These are phyloP conservation scores for Blastobotrys parvus DNA, from an alignment of 805 yeast genomes.

Conservation along the genomic window DNA sequence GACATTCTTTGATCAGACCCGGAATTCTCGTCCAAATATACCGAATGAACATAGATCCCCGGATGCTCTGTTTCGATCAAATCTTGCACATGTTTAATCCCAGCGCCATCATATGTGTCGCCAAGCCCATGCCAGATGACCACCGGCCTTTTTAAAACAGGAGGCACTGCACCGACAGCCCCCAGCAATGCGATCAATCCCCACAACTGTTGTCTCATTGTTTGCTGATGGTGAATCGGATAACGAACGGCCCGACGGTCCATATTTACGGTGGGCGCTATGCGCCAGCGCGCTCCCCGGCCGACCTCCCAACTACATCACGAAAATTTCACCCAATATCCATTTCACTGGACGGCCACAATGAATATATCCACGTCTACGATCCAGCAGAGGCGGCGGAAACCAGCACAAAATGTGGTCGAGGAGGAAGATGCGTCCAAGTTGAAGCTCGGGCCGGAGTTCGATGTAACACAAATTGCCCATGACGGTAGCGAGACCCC, in stretches of 20 bases:
- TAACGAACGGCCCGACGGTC: too few species aligned
- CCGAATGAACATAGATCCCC: constrained; percentile 42
- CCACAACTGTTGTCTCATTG: neutral
- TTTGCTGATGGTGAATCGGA: too few species aligned
- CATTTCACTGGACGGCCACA: too few species aligned
- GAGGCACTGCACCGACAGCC: neutral
- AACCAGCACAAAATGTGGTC: constrained; percentile 50
- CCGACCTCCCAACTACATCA: too few species aligned
- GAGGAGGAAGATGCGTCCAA: constrained; percentile 91
- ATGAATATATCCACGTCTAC: constrained; percentile 92
- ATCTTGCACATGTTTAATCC: constrained; percentile 41
- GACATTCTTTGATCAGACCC: constrained; percentile 46
- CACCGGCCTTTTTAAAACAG: constrained; percentile 35
- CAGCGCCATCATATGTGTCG: constrained; percentile 56
- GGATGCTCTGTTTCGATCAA: constrained; percentile 41
- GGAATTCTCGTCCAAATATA: constrained; percentile 43
- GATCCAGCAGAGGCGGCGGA: constrained; percentile 74
- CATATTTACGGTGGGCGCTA: too few species aligned
- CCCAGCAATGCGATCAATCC: too few species aligned
- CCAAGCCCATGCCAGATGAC: constrained; percentile 86
- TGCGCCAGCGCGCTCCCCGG: too few species aligned
- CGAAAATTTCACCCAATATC: too few species aligned
- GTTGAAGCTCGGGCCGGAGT: constrained; percentile 87
- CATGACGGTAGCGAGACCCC: constrained; percentile 73
- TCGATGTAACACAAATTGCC: constrained; percentile 68